These are phyloP conservation scores for Aspergillus clavatus DNA, from an alignment of 2,329 filamentous ascomycete species.

Conservation along the genomic window DNA sequence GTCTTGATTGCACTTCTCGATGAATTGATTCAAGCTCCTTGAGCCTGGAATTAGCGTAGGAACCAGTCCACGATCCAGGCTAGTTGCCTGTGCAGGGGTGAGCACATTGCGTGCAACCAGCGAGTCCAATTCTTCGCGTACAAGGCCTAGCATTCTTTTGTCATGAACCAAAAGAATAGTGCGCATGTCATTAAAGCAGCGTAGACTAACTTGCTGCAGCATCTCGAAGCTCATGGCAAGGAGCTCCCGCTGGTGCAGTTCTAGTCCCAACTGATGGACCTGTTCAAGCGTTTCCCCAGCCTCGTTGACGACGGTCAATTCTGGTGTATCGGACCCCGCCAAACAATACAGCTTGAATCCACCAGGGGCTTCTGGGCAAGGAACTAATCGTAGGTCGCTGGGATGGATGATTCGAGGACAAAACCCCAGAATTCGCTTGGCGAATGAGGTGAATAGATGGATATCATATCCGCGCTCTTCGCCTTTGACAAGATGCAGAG, in stretches of 20 bases:
- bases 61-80: constrained; percentile 18
- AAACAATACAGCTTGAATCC: constrained; percentile 14
- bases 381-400: constrained; percentile 7
- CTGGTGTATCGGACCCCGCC: neutral
- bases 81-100: constrained; percentile 9
- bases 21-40: constrained; percentile 11
- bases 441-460: constrained; percentile 8
- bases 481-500: constrained; percentile 17
- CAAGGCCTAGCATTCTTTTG: constrained; percentile 32
- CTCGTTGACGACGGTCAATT: neutral
- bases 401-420: constrained; percentile 9
- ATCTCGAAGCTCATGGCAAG: constrained; percentile 17
- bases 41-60: constrained; percentile 25
- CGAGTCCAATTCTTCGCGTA: constrained; percentile 20
- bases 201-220: constrained; percentile 21
- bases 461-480: constrained; percentile 14
- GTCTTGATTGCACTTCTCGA: constrained; percentile 3
- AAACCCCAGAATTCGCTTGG: neutral
- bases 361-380: neutral
- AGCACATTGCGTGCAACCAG: constrained; percentile 18
- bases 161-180: constrained; percentile 30
- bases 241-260: constrained; percentile 30
- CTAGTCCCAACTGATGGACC: constrained; percentile 24
- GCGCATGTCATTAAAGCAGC: constrained; percentile 32
- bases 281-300: constrained; percentile 18